Evolutionary conservation across 306 rosid species (phyloP).

Genomic region (Medicago lupulina): DNA sequence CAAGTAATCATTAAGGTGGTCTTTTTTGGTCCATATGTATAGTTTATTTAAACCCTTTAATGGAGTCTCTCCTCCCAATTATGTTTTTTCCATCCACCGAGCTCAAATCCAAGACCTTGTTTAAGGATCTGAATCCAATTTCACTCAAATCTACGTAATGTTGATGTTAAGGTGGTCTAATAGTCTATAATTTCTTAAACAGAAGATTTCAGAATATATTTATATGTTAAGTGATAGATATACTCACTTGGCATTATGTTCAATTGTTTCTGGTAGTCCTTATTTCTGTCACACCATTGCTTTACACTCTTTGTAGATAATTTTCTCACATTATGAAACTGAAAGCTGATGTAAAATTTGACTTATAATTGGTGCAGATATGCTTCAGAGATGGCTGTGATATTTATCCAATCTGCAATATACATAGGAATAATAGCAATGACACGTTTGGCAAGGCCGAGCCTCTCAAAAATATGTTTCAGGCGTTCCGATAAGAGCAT

Average conservation of each 20-base stretch:
- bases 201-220: not conserved
- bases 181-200: no score
- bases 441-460: constrained; percentile 76
- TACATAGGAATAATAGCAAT: constrained; percentile 66
- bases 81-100: not conserved
- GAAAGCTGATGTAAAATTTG: constrained; percentile 1
- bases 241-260: not conserved
- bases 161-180: no score
- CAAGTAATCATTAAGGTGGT: no score
- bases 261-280: not conserved
- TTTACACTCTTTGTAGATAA: not conserved
- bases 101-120: not conserved
- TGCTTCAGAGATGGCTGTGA: constrained; percentile 65
- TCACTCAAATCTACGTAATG: not conserved
- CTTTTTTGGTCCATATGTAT: no score
- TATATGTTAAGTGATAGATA: not conserved
- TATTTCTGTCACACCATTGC: not conserved
- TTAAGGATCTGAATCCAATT: not conserved
- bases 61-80: not conserved
- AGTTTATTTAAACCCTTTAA: no score
- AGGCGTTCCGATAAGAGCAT: constrained; percentile 69
- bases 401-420: constrained; percentile 57
- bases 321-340: not conserved
- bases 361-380: constrained; percentile 55
- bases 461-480: constrained; percentile 71